A percentile compares a stretch with the other conserved stretches of the same genome.
These are phyloP conservation scores for Cyberlindnera nakhonratchasimensis DNA, from an alignment of 805 yeast genomes.

Conservation along the genomic window DNA sequence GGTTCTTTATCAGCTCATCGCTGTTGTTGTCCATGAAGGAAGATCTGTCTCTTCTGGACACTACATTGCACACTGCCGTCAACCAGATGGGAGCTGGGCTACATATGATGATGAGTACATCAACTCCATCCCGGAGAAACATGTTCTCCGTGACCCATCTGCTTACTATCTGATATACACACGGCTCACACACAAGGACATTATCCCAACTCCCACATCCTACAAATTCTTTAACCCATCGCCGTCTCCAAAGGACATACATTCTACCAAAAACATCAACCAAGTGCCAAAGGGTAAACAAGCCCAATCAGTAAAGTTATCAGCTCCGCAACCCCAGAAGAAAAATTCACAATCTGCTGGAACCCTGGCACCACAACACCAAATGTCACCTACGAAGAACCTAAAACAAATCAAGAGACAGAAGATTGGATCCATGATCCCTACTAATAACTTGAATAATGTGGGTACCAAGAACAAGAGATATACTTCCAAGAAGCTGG, in stretches of 20 bases:
- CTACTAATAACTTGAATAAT: conserved; percentile 26
- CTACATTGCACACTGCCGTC: conserved; percentile 85
- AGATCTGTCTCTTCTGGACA: conserved; percentile 91
- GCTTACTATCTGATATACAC: conserved; percentile 90
- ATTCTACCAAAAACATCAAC: conserved; percentile 3
- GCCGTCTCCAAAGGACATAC: conserved; percentile 2
- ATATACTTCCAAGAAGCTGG: conserved; percentile 18
- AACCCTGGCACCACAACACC: not conserved
- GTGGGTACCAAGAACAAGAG: conserved; percentile 21
- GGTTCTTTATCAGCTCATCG: conserved; percentile 63
- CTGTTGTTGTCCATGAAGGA: conserved; percentile 93
- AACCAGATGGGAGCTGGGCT: conserved; percentile 91
- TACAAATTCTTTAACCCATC: conserved; percentile 1
- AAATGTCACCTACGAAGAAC: not conserved
- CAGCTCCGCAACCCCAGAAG: not conserved
- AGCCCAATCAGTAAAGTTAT: not conserved
- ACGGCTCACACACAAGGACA: conserved; percentile 58
- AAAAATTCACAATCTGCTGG: not conserved
- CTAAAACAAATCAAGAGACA: conserved; percentile 11
- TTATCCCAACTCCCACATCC: conserved; percentile 15
- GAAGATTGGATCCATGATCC: conserved; percentile 18
- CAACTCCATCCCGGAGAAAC: conserved; percentile 65
- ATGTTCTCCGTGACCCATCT: conserved; percentile 76
- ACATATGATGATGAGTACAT: conserved; percentile 92
- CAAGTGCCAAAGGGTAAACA: conserved; percentile 6